Conservation (phyloP, 495 filamentous ascomycete species). For the Neurospora sp. region DNA sequence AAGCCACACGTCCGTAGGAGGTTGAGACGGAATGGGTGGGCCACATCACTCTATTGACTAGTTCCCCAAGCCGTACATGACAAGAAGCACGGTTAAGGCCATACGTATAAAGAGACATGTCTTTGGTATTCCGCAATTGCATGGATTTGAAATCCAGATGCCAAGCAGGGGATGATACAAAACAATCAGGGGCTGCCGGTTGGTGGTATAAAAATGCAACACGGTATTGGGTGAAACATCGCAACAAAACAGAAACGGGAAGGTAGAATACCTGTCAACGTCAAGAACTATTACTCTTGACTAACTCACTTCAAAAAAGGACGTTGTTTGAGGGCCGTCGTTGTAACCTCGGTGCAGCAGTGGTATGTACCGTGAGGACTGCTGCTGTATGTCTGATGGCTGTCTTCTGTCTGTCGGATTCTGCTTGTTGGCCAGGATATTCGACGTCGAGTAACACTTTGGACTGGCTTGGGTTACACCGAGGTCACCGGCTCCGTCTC, state of each 20-base stretch:
- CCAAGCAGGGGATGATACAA: not conserved
- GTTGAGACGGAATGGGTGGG: not conserved
- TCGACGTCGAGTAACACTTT: not conserved
- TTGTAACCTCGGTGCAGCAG: not conserved
- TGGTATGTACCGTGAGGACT: not conserved
- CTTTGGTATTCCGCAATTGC: not conserved
- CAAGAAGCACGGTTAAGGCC: not conserved
- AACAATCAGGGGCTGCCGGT: not conserved
- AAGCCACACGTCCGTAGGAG: not conserved
- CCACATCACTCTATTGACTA: not conserved
- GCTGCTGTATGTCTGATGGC: not conserved
- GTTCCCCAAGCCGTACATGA: not conserved
- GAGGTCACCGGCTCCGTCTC: not conserved
- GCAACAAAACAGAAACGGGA: not conserved
- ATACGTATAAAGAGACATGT: not conserved
- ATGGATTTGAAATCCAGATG: not conserved
- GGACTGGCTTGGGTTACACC: not conserved
- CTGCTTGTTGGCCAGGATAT: not conserved
- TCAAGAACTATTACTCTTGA: not conserved
- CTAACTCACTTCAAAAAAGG: not conserved
- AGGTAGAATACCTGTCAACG: not conserved
- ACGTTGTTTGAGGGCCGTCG: not conserved
- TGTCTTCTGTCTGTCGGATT: not conserved
- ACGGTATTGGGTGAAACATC: not conserved
- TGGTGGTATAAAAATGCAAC: not conserved